A percentile compares a stretch with the other conserved stretches of the same genome.
These are phyloP conservation scores for Pythium brachiatum DNA, from an alignment of 352 stramenopile genomes.

Conservation along the genomic window DNA sequence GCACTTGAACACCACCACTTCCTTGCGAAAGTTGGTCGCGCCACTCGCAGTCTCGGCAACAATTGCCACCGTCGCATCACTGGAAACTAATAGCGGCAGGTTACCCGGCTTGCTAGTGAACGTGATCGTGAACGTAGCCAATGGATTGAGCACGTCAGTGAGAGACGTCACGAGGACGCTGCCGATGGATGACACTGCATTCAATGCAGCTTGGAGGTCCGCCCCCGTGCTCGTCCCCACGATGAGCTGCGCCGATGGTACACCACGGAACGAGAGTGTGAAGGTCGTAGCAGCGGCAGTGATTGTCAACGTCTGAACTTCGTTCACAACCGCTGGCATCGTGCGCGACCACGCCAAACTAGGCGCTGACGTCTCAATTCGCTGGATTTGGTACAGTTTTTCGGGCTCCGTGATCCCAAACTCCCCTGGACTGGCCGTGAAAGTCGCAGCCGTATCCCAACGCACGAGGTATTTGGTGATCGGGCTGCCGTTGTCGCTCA, in stretches of 20 bases:
- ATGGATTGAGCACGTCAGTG: slow-evolving; percentile 13
- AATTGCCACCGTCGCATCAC: slow-evolving; percentile 15
- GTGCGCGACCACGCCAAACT: slow-evolving; percentile 59
- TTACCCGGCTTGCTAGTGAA: slow-evolving; percentile 54
- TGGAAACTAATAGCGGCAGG: slow-evolving; percentile 37
- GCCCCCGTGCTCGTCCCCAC: slow-evolving; percentile 36
- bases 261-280: slow-evolving; percentile 52
- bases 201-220: slow-evolving; percentile 34
- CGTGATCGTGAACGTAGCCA: slow-evolving; percentile 42
- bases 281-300: slow-evolving; percentile 31
- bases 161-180: slow-evolving; percentile 40
- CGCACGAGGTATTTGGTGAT: slow-evolving; percentile 64
- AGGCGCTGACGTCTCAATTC: slow-evolving; percentile 44
- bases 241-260: slow-evolving; percentile 26
- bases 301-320: slow-evolving; percentile 54
- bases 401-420: slow-evolving; percentile 50
- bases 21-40: slow-evolving; percentile 62
- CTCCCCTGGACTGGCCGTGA: slow-evolving; percentile 46
- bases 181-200: slow-evolving; percentile 40
- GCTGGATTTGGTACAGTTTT: slow-evolving; percentile 50
- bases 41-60: slow-evolving; percentile 33
- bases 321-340: slow-evolving; percentile 29
- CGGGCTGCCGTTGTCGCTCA: slow-evolving; percentile 58
- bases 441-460: slow-evolving; percentile 61
- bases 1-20: slow-evolving; percentile 60